A percentile compares a stretch with the other conserved stretches of the same genome.
Evolutionary conservation across 768 basidiomycete species (phyloP).

Genomic region (Russula virescens): DNA sequence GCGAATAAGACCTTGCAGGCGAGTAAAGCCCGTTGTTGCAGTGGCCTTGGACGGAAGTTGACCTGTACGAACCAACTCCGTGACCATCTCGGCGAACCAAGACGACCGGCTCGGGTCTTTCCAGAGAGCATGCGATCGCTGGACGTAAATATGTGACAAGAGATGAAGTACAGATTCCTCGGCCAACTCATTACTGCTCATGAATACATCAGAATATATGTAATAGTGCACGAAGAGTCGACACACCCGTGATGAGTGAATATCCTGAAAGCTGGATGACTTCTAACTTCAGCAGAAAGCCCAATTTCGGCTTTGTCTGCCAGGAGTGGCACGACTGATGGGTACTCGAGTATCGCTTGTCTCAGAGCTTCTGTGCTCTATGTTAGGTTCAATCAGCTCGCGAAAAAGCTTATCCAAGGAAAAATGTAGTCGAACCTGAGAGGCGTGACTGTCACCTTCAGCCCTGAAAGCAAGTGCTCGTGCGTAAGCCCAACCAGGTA

Average conservation of each 20-base stretch:
- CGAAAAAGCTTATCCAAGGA: neutral
- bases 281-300: slow-evolving; percentile 51
- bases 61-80: slow-evolving; percentile 35
- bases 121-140: slow-evolving; percentile 74
- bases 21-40: slow-evolving; percentile 31
- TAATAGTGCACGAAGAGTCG: neutral
- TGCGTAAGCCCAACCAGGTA: slow-evolving; percentile 78
- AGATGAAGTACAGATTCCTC: slow-evolving; percentile 56
- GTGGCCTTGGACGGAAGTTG: slow-evolving; percentile 33
- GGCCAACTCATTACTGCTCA: neutral
- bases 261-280: slow-evolving; percentile 61
- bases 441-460: slow-evolving; percentile 19
- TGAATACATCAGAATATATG: neutral
- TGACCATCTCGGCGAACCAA: slow-evolving; percentile 67
- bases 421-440: slow-evolving; percentile 13
- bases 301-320: slow-evolving; percentile 80
- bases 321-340: slow-evolving; percentile 72
- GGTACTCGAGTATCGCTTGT: slow-evolving; percentile 72
- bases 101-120: slow-evolving; percentile 56
- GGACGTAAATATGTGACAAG: slow-evolving; percentile 82
- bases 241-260: slow-evolving; percentile 61
- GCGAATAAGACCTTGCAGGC: slow-evolving; percentile 36
- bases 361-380: slow-evolving; percentile 62
- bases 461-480: slow-evolving; percentile 61
- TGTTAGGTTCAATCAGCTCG: slow-evolving; percentile 37